Percentiles rank a stretch among this genome's conserved stretches.
Conservation (phyloP, 164 flowering plant genomes). For the Platanus orientalis region DNA sequence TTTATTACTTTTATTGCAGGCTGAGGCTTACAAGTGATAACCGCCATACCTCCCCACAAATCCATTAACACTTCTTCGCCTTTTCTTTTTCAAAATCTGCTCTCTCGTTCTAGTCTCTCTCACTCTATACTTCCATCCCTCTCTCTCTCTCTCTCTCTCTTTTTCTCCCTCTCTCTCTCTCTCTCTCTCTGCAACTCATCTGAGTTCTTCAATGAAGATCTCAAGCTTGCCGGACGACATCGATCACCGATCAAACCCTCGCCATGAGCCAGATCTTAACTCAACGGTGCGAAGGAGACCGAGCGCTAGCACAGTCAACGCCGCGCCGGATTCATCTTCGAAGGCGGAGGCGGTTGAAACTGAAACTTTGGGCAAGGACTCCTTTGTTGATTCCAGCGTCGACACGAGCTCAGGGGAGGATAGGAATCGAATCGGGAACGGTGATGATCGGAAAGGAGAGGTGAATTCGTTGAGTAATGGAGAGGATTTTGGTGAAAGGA, state of each 20-base stretch:
- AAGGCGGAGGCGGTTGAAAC: conserved; percentile 2
- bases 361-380: conserved; percentile 3
- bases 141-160: too few species aligned
- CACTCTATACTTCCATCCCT: too few species aligned
- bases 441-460: conserved; percentile 7
- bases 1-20: too few species aligned
- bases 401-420: conserved; percentile 6
- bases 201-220: conserved; percentile 17
- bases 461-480: conserved; percentile 6
- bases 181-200: background rate
- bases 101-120: too few species aligned
- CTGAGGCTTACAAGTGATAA: too few species aligned
- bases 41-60: too few species aligned
- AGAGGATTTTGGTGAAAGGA: conserved; percentile 12
- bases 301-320: background rate
- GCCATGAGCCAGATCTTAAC: conserved; percentile 22
- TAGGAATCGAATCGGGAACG: conserved; percentile 8
- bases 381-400: conserved; percentile 3
- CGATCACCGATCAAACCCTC: background rate
- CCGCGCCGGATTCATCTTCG: background rate
- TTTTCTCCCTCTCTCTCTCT: too few species aligned
- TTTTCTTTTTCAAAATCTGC: too few species aligned
- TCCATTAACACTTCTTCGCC: too few species aligned
- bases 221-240: conserved; percentile 10
- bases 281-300: conserved; percentile 21